Evolutionary conservation across 2,329 filamentous ascomycete species (phyloP).

Genomic region (Blastomyces silverae): DNA sequence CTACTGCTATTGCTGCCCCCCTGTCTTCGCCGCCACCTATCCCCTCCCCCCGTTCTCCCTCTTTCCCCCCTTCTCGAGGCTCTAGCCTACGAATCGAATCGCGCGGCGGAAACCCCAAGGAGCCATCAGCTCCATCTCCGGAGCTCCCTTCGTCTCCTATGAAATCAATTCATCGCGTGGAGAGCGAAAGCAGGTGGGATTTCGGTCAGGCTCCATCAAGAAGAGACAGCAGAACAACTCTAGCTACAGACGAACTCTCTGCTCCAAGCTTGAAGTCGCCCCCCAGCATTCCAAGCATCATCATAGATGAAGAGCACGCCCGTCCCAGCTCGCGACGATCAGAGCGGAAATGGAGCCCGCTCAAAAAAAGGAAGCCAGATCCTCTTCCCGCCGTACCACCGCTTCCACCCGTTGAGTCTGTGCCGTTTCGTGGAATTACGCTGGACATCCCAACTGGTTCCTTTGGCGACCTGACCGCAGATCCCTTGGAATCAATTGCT

Average conservation of each 20-base stretch:
- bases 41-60: not conserved
- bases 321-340: constrained; percentile 41
- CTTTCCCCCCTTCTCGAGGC: constrained; percentile 10
- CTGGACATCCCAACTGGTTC: constrained; percentile 51
- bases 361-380: constrained; percentile 34
- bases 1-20: not conserved
- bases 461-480: constrained; percentile 48
- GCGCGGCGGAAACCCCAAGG: not conserved
- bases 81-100: constrained; percentile 4
- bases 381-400: constrained; percentile 30
- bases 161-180: constrained; percentile 7
- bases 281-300: constrained; percentile 37
- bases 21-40: not conserved
- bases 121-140: constrained; percentile 1
- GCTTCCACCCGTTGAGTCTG: constrained; percentile 32
- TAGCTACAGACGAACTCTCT: constrained; percentile 23
- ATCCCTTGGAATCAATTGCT: constrained; percentile 36
- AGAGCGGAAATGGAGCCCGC: constrained; percentile 39
- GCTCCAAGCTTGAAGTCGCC: constrained; percentile 28
- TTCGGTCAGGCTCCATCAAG: constrained; percentile 12
- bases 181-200: constrained; percentile 7
- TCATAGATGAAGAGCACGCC: constrained; percentile 35
- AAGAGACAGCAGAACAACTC: constrained; percentile 8
- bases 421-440: constrained; percentile 45
- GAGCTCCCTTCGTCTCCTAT: constrained; percentile 1